These are phyloP conservation scores for Aspergillus floridensis DNA, from an alignment of 2,329 filamentous ascomycete species.

Conservation along the genomic window DNA sequence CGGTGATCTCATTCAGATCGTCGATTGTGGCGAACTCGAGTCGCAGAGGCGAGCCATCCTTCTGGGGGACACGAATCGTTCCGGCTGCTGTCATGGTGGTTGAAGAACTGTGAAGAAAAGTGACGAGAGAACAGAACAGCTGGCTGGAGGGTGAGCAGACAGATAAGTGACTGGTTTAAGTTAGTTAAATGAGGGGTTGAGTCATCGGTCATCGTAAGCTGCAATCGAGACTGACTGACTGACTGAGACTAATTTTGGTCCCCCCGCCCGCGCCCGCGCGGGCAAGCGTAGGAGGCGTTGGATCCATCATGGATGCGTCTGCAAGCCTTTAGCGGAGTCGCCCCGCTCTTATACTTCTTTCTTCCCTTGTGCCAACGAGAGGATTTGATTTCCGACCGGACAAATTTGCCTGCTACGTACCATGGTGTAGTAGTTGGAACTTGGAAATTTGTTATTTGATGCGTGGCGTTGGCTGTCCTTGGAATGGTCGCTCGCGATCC, in stretches of 20 bases:
- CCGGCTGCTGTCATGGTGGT: neutral
- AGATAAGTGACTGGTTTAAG: neutral
- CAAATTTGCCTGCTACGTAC: neutral
- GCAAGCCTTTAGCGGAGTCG: neutral
- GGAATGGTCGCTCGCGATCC: neutral
- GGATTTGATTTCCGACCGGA: neutral
- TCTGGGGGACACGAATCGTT: neutral
- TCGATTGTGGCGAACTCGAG: slow-evolving; percentile 20
- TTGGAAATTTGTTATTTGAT: neutral
- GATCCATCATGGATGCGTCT: neutral
- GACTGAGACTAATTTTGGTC: too few relatives aligned
- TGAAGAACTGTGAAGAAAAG: neutral
- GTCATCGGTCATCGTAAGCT: neutral
- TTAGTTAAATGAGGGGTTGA: neutral
- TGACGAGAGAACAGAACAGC: neutral
- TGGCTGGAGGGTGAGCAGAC: neutral
- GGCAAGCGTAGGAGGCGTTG: neutral
- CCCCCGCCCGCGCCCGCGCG: neutral
- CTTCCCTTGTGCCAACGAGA: neutral
- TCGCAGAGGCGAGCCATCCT: neutral
- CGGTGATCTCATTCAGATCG: slow-evolving; percentile 24
- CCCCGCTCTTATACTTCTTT: neutral
- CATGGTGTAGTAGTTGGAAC: neutral
- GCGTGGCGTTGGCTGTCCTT: neutral
- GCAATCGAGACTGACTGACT: neutral